phyloP scores from a whole-genome alignment of 2,329 filamentous ascomycete genomes.

The Reticulascus tulasneorum region DNA sequence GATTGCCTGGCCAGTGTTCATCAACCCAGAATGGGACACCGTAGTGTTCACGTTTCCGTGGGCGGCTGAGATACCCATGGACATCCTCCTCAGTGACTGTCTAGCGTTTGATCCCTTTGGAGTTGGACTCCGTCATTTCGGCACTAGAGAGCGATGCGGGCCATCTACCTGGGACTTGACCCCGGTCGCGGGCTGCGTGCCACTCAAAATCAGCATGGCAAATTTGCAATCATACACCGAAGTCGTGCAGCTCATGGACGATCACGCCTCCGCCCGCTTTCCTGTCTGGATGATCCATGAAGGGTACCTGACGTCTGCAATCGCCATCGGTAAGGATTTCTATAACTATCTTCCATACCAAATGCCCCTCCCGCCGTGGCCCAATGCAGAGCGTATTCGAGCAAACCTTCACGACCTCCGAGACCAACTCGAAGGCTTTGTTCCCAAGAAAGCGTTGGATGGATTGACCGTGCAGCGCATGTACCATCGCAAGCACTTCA shows the following conservation, averaged over 20 bases:
- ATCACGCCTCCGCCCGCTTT: slow-evolving; percentile 9
- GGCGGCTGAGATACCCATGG: slow-evolving; percentile 13
- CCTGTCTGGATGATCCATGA: slow-evolving; percentile 15
- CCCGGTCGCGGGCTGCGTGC: slow-evolving; percentile 10
- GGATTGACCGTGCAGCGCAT: slow-evolving; percentile 12
- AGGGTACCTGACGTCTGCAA: slow-evolving; percentile 10
- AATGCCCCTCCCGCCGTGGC: slow-evolving; percentile 7
- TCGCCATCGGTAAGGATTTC: slow-evolving; percentile 9
- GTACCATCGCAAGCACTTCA: slow-evolving; percentile 14
- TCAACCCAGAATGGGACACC: slow-evolving; percentile 17
- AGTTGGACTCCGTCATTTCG: slow-evolving; percentile 12
- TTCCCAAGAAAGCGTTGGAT: slow-evolving; percentile 4
- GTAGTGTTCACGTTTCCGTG: slow-evolving; percentile 16
- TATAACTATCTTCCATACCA: slow-evolving; percentile 8
- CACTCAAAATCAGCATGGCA: slow-evolving; percentile 8
- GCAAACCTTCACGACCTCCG: slow-evolving; percentile 6
- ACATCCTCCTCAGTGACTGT: slow-evolving; percentile 12
- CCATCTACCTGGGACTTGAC: slow-evolving; percentile 14
- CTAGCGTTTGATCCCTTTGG: slow-evolving; percentile 12
- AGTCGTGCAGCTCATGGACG: slow-evolving; percentile 13
- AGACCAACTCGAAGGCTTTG: slow-evolving; percentile 4
- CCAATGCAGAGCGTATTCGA: slow-evolving; percentile 5
- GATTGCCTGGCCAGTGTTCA: slow-evolving; percentile 13
- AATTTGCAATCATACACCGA: slow-evolving; percentile 12
- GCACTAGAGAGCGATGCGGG: slow-evolving; percentile 10